A percentile compares a stretch with the other conserved stretches of the same genome.
These are phyloP conservation scores for Quercus lobata DNA, from an alignment of 331 rosid species.

Conservation along the genomic window DNA sequence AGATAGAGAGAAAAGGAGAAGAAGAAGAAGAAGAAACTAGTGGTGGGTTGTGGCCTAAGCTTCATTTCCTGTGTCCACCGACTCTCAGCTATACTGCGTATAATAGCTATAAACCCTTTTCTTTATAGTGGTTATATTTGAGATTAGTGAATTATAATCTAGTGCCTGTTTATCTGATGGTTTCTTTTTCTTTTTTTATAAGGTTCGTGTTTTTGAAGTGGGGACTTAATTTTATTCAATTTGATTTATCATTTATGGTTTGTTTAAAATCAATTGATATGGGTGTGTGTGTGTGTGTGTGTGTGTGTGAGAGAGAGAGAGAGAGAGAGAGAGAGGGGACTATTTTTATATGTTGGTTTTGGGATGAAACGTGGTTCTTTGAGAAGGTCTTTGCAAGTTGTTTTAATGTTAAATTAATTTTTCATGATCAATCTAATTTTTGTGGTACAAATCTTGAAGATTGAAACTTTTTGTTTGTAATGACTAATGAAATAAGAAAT, in stretches of 20 bases:
- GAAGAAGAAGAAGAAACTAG: neutral
- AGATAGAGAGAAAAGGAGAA: no score
- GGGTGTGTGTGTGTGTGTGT: neutral
- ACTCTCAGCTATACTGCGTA: conserved; percentile 11
- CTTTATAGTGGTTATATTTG: neutral
- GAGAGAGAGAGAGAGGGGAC: no score
- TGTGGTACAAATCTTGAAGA: neutral
- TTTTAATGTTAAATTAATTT: neutral
- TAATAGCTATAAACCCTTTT: neutral
- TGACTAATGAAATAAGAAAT: no score
- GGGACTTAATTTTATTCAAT: neutral
- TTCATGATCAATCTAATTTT: neutral
- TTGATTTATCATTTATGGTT: neutral
- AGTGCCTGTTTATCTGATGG: neutral
- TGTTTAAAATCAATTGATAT: neutral
- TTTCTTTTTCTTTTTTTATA: neutral
- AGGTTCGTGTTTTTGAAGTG: neutral
- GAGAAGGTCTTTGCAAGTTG: neutral
- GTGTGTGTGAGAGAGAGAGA: neutral
- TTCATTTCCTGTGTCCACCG: neutral
- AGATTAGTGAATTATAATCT: neutral
- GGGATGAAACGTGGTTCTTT: neutral
- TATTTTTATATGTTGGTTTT: neutral
- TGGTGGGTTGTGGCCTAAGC: neutral
- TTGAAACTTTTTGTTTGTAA: neutral